These are phyloP conservation scores for Inga oerstediana DNA, from an alignment of 306 rosid genomes.

Conservation along the genomic window DNA sequence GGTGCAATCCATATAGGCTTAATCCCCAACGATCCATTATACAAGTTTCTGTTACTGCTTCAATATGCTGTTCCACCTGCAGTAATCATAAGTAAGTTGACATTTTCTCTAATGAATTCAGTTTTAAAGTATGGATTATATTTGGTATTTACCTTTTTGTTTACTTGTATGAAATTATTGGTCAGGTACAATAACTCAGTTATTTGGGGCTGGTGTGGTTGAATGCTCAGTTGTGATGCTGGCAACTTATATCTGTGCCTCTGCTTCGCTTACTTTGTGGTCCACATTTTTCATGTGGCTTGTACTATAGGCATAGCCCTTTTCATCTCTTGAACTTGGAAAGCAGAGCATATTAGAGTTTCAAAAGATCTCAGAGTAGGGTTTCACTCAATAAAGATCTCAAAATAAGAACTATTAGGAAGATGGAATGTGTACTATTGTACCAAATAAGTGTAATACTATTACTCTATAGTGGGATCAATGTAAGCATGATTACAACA, in stretches of 20 bases:
- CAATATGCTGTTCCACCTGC: conserved; percentile 45
- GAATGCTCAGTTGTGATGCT: conserved; percentile 47
- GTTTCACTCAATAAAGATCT: too few relatives aligned
- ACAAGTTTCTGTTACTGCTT: conserved; percentile 38
- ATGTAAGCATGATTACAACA: too few relatives aligned
- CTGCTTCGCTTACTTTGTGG: conserved; percentile 40
- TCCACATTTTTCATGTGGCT: conserved; percentile 39
- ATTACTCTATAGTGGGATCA: too few relatives aligned
- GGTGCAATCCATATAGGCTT: conserved; percentile 39
- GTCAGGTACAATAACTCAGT: conserved; percentile 44
- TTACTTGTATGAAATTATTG: not conserved
- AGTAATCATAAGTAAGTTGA: conserved; percentile 38
- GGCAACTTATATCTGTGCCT: conserved; percentile 37
- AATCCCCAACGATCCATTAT: conserved; percentile 40
- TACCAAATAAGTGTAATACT: too few relatives aligned
- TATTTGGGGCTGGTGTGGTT: conserved; percentile 40
- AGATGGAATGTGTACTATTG: too few relatives aligned
- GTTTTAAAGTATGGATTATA: not conserved
- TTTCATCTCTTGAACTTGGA: too few relatives aligned
- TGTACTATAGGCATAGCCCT: not conserved
- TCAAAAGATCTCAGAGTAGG: too few relatives aligned
- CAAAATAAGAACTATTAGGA: too few relatives aligned
- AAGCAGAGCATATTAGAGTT: too few relatives aligned
- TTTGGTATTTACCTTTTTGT: not conserved
- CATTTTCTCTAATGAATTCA: too few relatives aligned